Conservation (phyloP, 768 basidiomycete species). For the Lactifluus piperatus region DNA sequence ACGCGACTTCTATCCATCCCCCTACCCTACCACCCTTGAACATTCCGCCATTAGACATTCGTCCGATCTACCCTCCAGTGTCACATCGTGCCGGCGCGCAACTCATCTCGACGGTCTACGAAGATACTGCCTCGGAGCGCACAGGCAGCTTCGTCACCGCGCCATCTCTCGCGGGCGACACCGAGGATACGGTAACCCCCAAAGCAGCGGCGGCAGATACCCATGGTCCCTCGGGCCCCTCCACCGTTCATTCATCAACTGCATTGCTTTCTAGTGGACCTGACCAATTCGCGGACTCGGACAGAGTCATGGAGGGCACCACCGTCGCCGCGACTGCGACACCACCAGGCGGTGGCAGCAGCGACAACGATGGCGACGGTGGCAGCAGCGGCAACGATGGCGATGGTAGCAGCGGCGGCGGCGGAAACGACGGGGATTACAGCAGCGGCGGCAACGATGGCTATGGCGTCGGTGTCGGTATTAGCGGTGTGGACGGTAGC, state of each 20-base stretch:
- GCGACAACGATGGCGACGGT: neutral
- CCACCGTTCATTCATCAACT: neutral
- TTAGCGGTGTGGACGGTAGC: neutral
- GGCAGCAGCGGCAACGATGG: neutral
- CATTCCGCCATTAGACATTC: conserved; percentile 15
- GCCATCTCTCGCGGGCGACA: conserved; percentile 17
- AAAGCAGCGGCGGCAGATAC: neutral
- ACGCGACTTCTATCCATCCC: conserved; percentile 39
- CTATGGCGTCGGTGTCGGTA: too few relatives aligned
- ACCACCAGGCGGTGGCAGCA: neutral
- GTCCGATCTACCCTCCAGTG: conserved; percentile 12
- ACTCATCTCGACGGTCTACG: conserved; percentile 29
- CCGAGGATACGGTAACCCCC: neutral
- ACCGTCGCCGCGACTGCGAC: neutral
- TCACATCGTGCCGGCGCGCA: conserved; percentile 21
- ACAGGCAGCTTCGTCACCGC: conserved; percentile 31
- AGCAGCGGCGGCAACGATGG: too few relatives aligned
- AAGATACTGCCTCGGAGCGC: conserved; percentile 23
- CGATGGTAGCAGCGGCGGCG: too few relatives aligned
- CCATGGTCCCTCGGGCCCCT: conserved; percentile 3
- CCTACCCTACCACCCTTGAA: conserved; percentile 48
- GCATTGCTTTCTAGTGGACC: neutral
- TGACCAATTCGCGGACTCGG: neutral
- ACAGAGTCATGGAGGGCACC: neutral
- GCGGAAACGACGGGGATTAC: too few relatives aligned